Percentiles rank a stretch among this genome's conserved stretches.
Conservation (phyloP, 2,329 filamentous ascomycete genomes). For the Fusarium penzigii region DNA sequence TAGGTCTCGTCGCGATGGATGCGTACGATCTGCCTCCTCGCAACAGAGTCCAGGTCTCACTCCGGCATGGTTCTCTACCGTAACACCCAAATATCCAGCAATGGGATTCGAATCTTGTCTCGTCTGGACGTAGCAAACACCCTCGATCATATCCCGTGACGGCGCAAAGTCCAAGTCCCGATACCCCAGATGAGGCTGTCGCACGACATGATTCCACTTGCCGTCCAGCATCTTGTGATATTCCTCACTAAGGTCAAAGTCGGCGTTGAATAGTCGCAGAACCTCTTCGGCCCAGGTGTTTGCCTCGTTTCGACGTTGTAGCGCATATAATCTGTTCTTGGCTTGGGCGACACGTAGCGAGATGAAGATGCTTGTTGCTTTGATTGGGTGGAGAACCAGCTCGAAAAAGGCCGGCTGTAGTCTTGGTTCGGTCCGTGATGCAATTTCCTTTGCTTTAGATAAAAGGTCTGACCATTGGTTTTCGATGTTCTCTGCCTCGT, state of each 20-base stretch:
- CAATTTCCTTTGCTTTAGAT: not conserved
- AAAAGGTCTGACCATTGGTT: not conserved
- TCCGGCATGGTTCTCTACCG: no score
- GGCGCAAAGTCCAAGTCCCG: no score
- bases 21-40: no score
- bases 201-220: conserved; percentile 36
- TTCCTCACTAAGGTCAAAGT: not conserved
- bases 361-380: no score
- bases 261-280: not conserved
- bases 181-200: no score
- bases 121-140: no score
- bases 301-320: not conserved
- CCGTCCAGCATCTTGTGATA: conserved; percentile 1
- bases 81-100: no score
- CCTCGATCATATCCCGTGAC: no score
- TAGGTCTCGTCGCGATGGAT: no score
- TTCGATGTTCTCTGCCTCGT: conserved; percentile 61
- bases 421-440: not conserved
- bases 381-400: not conserved
- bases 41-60: no score
- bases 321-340: not conserved
- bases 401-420: not conserved
- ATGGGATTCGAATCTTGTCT: no score
- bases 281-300: not conserved
- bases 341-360: not conserved